Conservation (phyloP, 495 filamentous ascomycete genomes). For the Elasticomyces elasticus region DNA sequence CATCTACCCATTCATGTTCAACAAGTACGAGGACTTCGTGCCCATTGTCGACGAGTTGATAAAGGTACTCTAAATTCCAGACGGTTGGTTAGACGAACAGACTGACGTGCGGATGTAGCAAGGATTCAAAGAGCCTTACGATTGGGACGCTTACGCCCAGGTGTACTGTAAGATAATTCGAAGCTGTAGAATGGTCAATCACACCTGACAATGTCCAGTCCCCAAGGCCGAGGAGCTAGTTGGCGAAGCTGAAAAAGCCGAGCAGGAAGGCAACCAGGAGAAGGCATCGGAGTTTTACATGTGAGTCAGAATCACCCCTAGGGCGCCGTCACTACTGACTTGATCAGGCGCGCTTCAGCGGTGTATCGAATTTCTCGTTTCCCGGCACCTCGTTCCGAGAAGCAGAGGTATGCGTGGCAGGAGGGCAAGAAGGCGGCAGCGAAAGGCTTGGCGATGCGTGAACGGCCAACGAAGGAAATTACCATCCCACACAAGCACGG, state of each 20-base stretch:
- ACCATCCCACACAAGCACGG: constrained; percentile 48
- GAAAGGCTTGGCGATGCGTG: constrained; percentile 49
- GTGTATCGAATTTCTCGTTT: constrained; percentile 68
- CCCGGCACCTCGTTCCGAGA: constrained; percentile 45
- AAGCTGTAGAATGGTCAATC: not conserved
- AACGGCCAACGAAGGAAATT: constrained; percentile 46
- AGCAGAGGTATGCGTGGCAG: constrained; percentile 55
- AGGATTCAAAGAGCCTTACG: constrained; percentile 53
- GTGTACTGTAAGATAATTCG: constrained; percentile 35
- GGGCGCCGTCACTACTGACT: not conserved
- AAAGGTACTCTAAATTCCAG: constrained; percentile 29
- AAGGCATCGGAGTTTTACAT: constrained; percentile 55
- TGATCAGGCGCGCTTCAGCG: constrained; percentile 48
- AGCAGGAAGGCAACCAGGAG: constrained; percentile 35
- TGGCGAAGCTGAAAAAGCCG: constrained; percentile 38
- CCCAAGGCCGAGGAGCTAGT: constrained; percentile 47
- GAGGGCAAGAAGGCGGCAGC: constrained; percentile 55
- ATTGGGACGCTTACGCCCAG: constrained; percentile 51
- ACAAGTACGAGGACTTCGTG: constrained; percentile 57
- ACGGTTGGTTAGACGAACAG: not conserved
- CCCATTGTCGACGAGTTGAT: constrained; percentile 60
- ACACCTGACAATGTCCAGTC: constrained; percentile 23
- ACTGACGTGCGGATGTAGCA: constrained; percentile 26
- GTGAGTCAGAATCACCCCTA: not conserved
- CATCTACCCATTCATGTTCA: constrained; percentile 74